Conservation (phyloP, 2,329 filamentous ascomycete species). For the Colletotrichum acutatum region DNA sequence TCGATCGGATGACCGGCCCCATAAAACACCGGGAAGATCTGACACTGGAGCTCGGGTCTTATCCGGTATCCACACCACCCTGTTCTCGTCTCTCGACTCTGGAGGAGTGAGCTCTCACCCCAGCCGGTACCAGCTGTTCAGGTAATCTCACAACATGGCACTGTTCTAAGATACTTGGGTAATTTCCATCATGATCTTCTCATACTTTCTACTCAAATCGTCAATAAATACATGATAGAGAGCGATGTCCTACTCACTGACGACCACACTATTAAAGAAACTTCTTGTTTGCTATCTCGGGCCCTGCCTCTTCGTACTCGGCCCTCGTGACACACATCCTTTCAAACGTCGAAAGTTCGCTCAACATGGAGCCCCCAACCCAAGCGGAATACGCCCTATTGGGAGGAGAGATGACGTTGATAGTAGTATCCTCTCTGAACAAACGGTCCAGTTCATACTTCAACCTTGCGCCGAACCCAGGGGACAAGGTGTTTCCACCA, state of each 20-base stretch:
- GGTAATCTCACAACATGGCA: no score
- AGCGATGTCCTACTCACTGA: no score
- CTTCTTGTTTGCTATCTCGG: slow-evolving; percentile 1
- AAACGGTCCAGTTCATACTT: not conserved
- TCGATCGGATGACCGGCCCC: slow-evolving; percentile 4
- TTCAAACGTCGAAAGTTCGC: not conserved
- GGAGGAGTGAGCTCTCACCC: no score
- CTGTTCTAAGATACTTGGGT: no score
- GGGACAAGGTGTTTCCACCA: slow-evolving; percentile 7
- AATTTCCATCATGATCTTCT: no score
- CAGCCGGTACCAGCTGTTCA: no score
- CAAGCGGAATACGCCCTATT: slow-evolving; percentile 5
- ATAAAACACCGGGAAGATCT: not conserved
- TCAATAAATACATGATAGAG: no score
- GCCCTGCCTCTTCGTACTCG: slow-evolving; percentile 14
- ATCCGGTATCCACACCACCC: not conserved
- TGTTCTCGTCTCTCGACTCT: not conserved
- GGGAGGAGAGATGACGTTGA: not conserved
- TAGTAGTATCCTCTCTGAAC: not conserved
- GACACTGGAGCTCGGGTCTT: not conserved
- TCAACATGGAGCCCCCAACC: slow-evolving; percentile 12
- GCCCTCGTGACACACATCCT: slow-evolving; percentile 1
- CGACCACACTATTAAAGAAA: not conserved
- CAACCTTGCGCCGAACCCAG: not conserved
- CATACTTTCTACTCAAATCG: no score